Percentiles rank a stretch among this genome's conserved stretches.
These are phyloP conservation scores for Osmozyma mogii DNA, from an alignment of 805 yeast species.

Conservation along the genomic window DNA sequence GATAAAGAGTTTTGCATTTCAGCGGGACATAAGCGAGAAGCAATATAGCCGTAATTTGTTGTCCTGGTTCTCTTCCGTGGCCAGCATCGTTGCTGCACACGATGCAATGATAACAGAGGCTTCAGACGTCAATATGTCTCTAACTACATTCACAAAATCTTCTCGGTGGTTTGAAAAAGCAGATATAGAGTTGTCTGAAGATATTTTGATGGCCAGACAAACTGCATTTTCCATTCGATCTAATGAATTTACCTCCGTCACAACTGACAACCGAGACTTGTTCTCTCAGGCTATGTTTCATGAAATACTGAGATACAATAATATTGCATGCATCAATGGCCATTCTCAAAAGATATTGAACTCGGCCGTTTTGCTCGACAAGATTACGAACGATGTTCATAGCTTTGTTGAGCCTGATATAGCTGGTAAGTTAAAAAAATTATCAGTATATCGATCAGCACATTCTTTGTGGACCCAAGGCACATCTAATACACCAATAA, in stretches of 20 bases:
- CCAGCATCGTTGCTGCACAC: slow-evolving; percentile 12
- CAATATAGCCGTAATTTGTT: slow-evolving; percentile 9
- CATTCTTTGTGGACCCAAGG: slow-evolving; percentile 58
- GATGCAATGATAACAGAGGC: slow-evolving; percentile 12
- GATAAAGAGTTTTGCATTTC: slow-evolving; percentile 4
- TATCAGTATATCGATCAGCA: slow-evolving; percentile 39
- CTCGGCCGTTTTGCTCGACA: slow-evolving; percentile 38
- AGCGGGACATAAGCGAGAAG: slow-evolving; percentile 7
- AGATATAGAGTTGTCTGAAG: slow-evolving; percentile 33
- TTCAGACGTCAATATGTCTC: background rate
- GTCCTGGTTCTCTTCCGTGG: slow-evolving; percentile 20
- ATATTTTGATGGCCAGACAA: slow-evolving; percentile 36
- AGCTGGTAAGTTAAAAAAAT: slow-evolving; percentile 5
- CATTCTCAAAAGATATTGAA: slow-evolving; percentile 45
- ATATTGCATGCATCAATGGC: slow-evolving; percentile 25
- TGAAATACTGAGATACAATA: slow-evolving; percentile 38
- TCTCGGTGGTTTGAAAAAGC: slow-evolving; percentile 31
- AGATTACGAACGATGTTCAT: slow-evolving; percentile 17
- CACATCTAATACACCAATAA: slow-evolving; percentile 48
- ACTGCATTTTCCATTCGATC: slow-evolving; percentile 26
- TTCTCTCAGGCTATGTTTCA: slow-evolving; percentile 18
- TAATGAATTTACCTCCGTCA: background rate
- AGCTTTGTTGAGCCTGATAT: slow-evolving; percentile 4
- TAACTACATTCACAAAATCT: background rate
- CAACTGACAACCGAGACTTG: slow-evolving; percentile 1